Conservation (phyloP, 768 basidiomycete genomes). For the Imleria badia region DNA sequence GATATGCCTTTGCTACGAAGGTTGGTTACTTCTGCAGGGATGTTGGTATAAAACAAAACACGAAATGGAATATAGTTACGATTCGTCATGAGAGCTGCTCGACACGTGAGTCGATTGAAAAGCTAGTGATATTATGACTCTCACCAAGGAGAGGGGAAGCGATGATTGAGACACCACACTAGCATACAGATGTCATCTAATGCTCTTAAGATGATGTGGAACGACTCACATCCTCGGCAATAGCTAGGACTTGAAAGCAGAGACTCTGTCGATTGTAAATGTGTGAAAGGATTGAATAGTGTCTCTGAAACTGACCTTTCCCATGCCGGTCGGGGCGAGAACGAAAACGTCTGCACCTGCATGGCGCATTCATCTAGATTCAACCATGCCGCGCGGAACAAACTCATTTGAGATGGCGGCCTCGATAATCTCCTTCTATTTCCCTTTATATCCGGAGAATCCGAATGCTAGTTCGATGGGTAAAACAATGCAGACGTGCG, state of each 20-base stretch:
- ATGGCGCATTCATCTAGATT: background rate
- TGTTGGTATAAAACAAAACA: slow-evolving; percentile 1
- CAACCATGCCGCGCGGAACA: background rate
- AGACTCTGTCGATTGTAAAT: slow-evolving; percentile 51
- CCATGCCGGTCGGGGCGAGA: slow-evolving; percentile 86
- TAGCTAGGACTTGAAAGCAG: slow-evolving; percentile 83
- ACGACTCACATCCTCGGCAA: slow-evolving; percentile 52
- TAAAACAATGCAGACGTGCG: background rate
- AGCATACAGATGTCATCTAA: background rate
- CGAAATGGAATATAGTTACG: slow-evolving; percentile 43
- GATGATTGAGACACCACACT: slow-evolving; percentile 73
- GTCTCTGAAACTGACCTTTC: slow-evolving; percentile 53
- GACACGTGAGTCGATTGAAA: background rate
- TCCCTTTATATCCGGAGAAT: slow-evolving; percentile 67
- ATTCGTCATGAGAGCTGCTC: slow-evolving; percentile 76
- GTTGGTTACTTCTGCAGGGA: slow-evolving; percentile 55
- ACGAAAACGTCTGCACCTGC: slow-evolving; percentile 73
- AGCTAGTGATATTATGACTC: slow-evolving; percentile 9
- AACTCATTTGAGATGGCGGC: slow-evolving; percentile 60
- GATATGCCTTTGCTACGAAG: slow-evolving; percentile 53
- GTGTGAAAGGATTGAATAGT: background rate
- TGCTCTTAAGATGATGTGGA: background rate
- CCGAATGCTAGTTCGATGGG: slow-evolving; percentile 57
- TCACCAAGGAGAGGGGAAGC: slow-evolving; percentile 75
- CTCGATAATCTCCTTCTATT: slow-evolving; percentile 74